Evolutionary conservation across 1,284 basidiomycete species (phyloP), one percentile per base, ranked within the genome.

Genomic region (Boletus smithii): DNA sequence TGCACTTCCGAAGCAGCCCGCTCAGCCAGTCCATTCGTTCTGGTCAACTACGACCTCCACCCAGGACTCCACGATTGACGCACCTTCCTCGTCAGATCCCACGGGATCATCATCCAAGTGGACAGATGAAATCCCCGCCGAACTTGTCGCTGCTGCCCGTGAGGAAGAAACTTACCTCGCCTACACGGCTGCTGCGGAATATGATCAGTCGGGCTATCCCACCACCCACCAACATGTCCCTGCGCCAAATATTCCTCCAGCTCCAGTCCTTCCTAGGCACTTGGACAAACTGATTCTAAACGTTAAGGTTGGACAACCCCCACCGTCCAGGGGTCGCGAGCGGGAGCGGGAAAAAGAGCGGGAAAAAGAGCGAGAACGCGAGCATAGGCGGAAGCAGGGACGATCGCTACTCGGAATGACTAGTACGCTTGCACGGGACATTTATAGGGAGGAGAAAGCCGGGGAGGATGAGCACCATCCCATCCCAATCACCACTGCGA

Each of bases 281-380:
- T 74, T 99, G 26, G 94, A 97, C 61, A 94, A 92, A 63, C 85
- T 97, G 38, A 97, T 98, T 46, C 71, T 98, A 54, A 98, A 98
- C 63, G 77, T 50, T 74, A 58, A 72, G 70, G 42, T 63, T 59
- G 68, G 62, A 56, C 63, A 69, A 52, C 42, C 61, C 49, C 48
- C 60, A 22, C 49, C 56, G 6, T 48, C 64, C 39, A 62, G 61
- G 52, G 66, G 69, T 8, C 60, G 67, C n/a, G 69, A 69, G 17
- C 55, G 67, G 40, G 66, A 64, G 20, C 60, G 65, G 16, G 63
- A 65, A 22, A 63, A 54, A 24, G 62, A 67, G 17, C 51, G 62
- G 7, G 62, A 65, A 44, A 63, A 51, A 36, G 66, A 65, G 22
- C 49, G 66, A 31, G 58, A 66, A 46, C 56, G 62, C 30, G 66